Base-by-base conservation (phyloP, 2,329 filamentous ascomycete species). In the Chrysoporthe puriensis region DNA sequence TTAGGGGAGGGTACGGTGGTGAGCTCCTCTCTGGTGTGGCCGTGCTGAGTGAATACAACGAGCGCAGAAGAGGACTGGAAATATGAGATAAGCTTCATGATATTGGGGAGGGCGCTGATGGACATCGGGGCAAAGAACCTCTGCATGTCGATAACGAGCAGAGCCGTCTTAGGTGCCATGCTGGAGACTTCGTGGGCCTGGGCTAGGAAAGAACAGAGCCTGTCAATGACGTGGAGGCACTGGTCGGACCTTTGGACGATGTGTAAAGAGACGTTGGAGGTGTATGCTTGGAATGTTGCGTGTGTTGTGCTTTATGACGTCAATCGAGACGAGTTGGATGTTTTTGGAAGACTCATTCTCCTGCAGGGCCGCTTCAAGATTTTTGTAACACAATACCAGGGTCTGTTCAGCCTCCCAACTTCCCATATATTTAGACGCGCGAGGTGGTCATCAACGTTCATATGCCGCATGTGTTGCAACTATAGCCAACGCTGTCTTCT, bases 61-160 rank as follows among this genome's bases (percentile, higher is more conserved):
- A 77, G 78, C n/a, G 71, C 69, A 26, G 71, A 46, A 64, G 48
- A n/a, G 1, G 63, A 56, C 8, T 60, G 52, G 63, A 73, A 72
- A 66, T 66, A 54, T 2, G 50, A 43, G 64, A 73, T 71, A 8
- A 80, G 75, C 1, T 68, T 72, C 56, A 74, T 67, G 70, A 80
- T 76, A 66, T 79, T 77, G 13, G 77, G 77, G 1, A 80, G 73
- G 5, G 76, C 73, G 18, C 70, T 64, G 11, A 63, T 71, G 42
- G 74, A 75, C 78, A 80, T 80, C 14, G 72, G 64, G 32, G 72
- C 64, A 71, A 81, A 81, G 71, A 73, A 68, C 60, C 73, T 72
- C 71, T 81, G 79, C 78, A 81, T 80, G 72, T 81, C 79, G 67
- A 81, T 73, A 11, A 80, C 73, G 3, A 81, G 75, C 36, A 81